Evolutionary conservation across 495 filamentous ascomycete genomes (phyloP).

Genomic region (Apodospora peruviana): DNA sequence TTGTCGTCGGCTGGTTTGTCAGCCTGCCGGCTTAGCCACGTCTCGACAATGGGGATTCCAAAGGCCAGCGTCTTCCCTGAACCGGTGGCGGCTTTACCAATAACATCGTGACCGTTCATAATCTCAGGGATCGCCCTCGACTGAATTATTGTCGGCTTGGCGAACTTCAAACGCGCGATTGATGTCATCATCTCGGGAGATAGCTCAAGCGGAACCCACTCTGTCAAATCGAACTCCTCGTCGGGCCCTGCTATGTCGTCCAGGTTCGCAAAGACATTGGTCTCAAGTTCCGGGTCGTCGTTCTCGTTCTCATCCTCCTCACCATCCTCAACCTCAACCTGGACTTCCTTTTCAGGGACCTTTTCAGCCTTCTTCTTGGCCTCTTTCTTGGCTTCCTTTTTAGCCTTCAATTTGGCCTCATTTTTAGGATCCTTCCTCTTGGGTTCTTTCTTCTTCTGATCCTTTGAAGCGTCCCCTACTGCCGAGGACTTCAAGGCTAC

Average conservation of each 20-base stretch:
- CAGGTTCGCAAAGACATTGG: slow-evolving; percentile 35
- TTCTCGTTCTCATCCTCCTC: slow-evolving; percentile 28
- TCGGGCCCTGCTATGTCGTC: slow-evolving; percentile 33
- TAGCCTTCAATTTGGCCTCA: not conserved
- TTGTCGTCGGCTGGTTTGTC: slow-evolving; percentile 20
- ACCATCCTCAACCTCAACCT: slow-evolving; percentile 20
- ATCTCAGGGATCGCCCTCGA: slow-evolving; percentile 71
- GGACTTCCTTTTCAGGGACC: slow-evolving; percentile 2
- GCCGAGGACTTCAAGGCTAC: not conserved
- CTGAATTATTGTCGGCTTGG: slow-evolving; percentile 77
- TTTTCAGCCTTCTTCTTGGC: slow-evolving; percentile 10
- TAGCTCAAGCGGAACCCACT: slow-evolving; percentile 68
- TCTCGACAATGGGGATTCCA: slow-evolving; percentile 71
- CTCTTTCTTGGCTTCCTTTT: not conserved
- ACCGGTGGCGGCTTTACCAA: slow-evolving; percentile 77
- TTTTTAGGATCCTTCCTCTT: not conserved
- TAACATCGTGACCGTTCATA: slow-evolving; percentile 63
- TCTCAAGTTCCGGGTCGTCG: slow-evolving; percentile 35
- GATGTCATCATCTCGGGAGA: slow-evolving; percentile 62
- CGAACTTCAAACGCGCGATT: slow-evolving; percentile 73
- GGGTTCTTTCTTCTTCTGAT: not conserved
- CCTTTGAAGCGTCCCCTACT: not conserved
- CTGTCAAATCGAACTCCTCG: slow-evolving; percentile 57
- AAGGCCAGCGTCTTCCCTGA: slow-evolving; percentile 83
- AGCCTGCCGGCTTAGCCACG: slow-evolving; percentile 44